These are phyloP conservation scores for Entamoeba nuttalli DNA, from an alignment of 208 protist genomes.

Conservation along the genomic window DNA sequence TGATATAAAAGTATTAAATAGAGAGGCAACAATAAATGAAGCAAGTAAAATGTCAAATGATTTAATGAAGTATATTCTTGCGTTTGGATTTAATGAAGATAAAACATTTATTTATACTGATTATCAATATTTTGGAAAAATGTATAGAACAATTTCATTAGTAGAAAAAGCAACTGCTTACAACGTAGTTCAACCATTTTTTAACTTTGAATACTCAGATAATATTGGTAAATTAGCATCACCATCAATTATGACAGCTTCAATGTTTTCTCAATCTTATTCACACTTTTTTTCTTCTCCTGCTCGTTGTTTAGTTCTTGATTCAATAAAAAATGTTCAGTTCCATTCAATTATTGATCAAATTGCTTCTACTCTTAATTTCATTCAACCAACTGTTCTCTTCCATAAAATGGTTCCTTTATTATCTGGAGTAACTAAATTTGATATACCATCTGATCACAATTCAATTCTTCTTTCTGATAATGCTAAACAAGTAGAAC, in stretches of 20 bases:
- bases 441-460: slow-evolving; percentile 71
- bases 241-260: slow-evolving; percentile 78
- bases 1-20: slow-evolving; percentile 97
- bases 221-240: slow-evolving; percentile 72
- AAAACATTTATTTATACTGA: slow-evolving; percentile 98
- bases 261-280: slow-evolving; percentile 78
- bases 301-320: slow-evolving; percentile 82
- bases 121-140: slow-evolving; percentile 74
- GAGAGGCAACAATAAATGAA: slow-evolving; percentile 63
- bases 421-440: slow-evolving; percentile 83
- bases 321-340: slow-evolving; percentile 81
- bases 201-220: slow-evolving; percentile 67
- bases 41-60: slow-evolving; percentile 54
- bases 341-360: slow-evolving; percentile 92
- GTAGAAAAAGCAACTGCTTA: slow-evolving; percentile 71
- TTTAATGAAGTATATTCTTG: slow-evolving; percentile 94
- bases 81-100: slow-evolving; percentile 83
- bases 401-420: slow-evolving; percentile 89
- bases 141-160: slow-evolving; percentile 76
- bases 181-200: slow-evolving; percentile 65
- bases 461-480: slow-evolving; percentile 85
- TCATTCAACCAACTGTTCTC: slow-evolving; percentile 73
- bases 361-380: slow-evolving; percentile 67
- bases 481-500: slow-evolving; percentile 61
- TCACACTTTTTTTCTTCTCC: slow-evolving; percentile 56